Base-by-base conservation (phyloP, 257 asterid species). In the Solanum bukasovii region DNA sequence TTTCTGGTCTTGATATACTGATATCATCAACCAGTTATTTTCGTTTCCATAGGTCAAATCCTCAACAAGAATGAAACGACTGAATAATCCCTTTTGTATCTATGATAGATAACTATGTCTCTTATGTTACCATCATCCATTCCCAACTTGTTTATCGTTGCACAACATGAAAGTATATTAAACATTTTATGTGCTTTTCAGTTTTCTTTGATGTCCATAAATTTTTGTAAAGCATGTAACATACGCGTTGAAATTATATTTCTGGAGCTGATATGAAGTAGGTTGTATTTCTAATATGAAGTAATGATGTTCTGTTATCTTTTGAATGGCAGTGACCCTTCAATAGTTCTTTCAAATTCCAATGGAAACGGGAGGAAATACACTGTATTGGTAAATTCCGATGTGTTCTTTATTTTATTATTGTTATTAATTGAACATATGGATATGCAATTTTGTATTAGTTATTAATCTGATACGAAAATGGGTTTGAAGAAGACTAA, bases 371-470 rank as follows among this genome's bases (percentile, higher is more conserved):
- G 92, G 93, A 93, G 90, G 94, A 93, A 94, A 85, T 92, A 91
- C 94, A 95, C 94, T 5, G 91, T 91, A 85, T 90, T 93, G 98
- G 99, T 97, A 95, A 70, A 87, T 67, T 59, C 88, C 88, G 4
- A 49, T 49, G 42, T 49, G 20, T 49, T 82, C 20, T 82, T 82
- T 86, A 85, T 70, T 67, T 3, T 49, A 49, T 82, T 49, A 29
- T 44, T 44, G 5, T 79, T 44, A 2, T 44, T 79, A 42, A 25
- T 44, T 44, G 65, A 78, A 44, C 38, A 44, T 79, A 44, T n/a
- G 65, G 37, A 78, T 78, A 78, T 40, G 63, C 37, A 78, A 14
- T 40, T 78, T 4, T 0, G 61, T 40, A 38, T 77, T 77, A n/a
- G 84, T 40, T n/a, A n/a, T 78, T 78, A 3, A 40, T 78, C 23